Evolutionary conservation across 257 asterid species (phyloP).

Genomic region (Nicotiana tomentosiformis): DNA sequence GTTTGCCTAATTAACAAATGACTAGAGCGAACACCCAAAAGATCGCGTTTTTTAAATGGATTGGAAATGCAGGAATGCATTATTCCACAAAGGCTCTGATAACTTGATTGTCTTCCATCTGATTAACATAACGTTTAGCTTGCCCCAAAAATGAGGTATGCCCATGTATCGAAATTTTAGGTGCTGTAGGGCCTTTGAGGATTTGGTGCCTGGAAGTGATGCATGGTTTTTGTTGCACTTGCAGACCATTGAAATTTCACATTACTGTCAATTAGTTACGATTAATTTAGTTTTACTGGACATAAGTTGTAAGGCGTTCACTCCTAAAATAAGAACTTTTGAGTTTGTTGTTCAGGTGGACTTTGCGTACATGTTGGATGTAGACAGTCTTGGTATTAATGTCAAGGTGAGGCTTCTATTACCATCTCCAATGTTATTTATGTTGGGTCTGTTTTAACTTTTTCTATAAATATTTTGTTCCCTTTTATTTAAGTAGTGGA

Average conservation of each 20-base stretch:
- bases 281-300: not conserved
- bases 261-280: not conserved
- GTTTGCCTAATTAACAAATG: not conserved
- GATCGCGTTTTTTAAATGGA: not conserved
- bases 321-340: not conserved
- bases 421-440: not conserved
- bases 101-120: not conserved
- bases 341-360: slow-evolving; percentile 55
- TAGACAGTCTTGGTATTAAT: slow-evolving; percentile 87
- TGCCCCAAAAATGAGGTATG: not conserved
- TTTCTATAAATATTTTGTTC: not conserved
- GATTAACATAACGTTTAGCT: not conserved
- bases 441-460: not conserved
- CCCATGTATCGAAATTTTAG: too few relatives aligned
- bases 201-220: not conserved
- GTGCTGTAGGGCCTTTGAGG: not conserved
- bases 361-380: slow-evolving; percentile 69
- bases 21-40: slow-evolving; percentile 1
- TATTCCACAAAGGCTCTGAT: not conserved
- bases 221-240: not conserved
- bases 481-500: not conserved
- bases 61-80: not conserved
- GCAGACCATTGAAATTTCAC: not conserved
- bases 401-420: slow-evolving; percentile 58
- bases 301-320: not conserved